Percentiles rank a stretch among this genome's conserved stretches.
These are phyloP conservation scores for Cercophora newfieldiana DNA, from an alignment of 495 filamentous ascomycete species.

Conservation along the genomic window DNA sequence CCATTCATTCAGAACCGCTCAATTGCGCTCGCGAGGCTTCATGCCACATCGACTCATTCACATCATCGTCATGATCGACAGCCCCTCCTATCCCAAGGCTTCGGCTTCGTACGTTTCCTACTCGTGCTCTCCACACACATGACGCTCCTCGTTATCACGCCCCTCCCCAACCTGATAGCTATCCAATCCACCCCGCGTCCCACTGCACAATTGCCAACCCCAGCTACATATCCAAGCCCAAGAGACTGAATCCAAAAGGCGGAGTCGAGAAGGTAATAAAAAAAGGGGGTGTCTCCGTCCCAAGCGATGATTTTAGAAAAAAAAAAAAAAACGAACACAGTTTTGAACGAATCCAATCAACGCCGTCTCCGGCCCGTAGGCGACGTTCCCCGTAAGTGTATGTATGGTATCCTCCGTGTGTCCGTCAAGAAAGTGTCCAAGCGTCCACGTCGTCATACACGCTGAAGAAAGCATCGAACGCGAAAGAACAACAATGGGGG, in stretches of 20 bases:
- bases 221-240: background rate
- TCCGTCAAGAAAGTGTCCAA: background rate
- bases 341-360: conserved; percentile 2
- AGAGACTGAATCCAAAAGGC: background rate
- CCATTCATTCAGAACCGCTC: conserved; percentile 2
- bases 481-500: background rate
- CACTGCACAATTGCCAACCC: background rate
- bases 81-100: background rate
- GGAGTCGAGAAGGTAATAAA: background rate
- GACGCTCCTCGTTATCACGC: background rate
- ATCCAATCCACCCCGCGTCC: background rate
- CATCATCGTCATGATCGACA: background rate
- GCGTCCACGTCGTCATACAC: background rate
- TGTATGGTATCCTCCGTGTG: background rate
- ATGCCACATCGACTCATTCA: conserved; percentile 9
- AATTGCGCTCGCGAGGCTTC: conserved; percentile 1
- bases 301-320: background rate
- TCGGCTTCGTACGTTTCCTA: background rate
- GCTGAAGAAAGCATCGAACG: background rate
- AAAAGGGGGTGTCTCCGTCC: background rate
- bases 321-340: background rate
- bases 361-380: background rate
- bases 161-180: background rate
- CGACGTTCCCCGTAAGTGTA: background rate
- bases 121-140: background rate